Percentiles rank a stretch among this genome's conserved stretches.
Evolutionary conservation across 805 yeast species (phyloP).

Genomic region (Jamesozyma rosinii): DNA sequence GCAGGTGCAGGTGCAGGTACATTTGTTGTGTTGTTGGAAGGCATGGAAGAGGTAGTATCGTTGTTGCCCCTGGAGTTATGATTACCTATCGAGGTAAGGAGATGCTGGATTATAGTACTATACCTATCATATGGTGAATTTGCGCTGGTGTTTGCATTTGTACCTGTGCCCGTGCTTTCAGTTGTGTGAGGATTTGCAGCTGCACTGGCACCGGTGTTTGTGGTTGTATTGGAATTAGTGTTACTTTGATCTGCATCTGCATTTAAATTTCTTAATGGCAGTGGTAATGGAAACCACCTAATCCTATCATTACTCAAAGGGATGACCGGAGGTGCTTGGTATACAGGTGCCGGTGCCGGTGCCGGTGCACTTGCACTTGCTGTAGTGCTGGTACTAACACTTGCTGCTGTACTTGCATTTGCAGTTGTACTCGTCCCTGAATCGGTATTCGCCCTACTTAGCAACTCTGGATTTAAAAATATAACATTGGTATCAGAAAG

Average conservation of each 20-base stretch:
- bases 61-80: not conserved
- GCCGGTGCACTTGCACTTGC: not conserved
- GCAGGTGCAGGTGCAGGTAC: not conserved
- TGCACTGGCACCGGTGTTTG: not conserved
- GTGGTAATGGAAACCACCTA: constrained; percentile 1
- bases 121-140: constrained; percentile 18
- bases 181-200: not conserved
- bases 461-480: constrained; percentile 9
- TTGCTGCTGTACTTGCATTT: constrained; percentile 1
- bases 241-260: not conserved
- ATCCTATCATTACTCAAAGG: constrained; percentile 2
- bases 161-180: not conserved
- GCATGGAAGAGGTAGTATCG: not conserved
- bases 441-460: not conserved
- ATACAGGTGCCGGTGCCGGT: not conserved
- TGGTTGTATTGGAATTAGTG: not conserved
- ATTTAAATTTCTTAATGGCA: not conserved
- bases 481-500: constrained; percentile 10
- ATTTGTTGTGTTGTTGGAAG: not conserved
- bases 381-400: not conserved
- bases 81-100: constrained; percentile 10
- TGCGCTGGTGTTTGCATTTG: not conserved
- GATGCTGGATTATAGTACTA: constrained; percentile 17
- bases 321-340: constrained; percentile 3
- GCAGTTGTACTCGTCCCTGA: not conserved